These are phyloP conservation scores for Ceratobasidium theobromae DNA, from an alignment of 1,284 basidiomycete species.

Conservation along the genomic window DNA sequence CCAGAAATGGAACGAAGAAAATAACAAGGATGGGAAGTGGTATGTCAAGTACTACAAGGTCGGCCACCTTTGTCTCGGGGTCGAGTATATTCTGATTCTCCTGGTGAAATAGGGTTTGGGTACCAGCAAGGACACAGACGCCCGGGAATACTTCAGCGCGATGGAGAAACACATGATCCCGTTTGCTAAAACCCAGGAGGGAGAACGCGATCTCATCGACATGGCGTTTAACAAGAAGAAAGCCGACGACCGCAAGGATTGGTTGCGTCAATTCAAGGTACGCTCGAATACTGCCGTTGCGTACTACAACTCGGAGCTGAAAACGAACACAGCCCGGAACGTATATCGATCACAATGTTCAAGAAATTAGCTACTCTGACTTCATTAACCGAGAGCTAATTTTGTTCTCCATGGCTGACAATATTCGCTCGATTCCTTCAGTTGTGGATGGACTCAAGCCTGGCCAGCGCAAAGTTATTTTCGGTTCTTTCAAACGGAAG, in stretches of 20 bases:
- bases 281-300: too few relatives aligned
- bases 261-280: conserved; percentile 91
- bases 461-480: conserved; percentile 98
- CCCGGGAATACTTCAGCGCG: conserved; percentile 89
- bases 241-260: conserved; percentile 98
- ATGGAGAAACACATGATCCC: conserved; percentile 95
- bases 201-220: conserved; percentile 89
- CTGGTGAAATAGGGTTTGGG: conserved; percentile 77
- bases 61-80: conserved; percentile 37
- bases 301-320: too few relatives aligned
- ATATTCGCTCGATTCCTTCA: conserved; percentile 93
- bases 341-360: conserved; percentile 86
- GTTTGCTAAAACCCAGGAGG: conserved; percentile 79
- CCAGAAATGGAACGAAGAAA: conserved; percentile 85
- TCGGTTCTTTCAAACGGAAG: conserved; percentile 94
- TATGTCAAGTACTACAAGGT: conserved; percentile 96
- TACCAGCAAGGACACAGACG: conserved; percentile 86
- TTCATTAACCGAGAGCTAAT: conserved; percentile 99
- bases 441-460: conserved; percentile 96
- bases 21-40: conserved; percentile 84
- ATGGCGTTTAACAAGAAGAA: conserved; percentile 99
- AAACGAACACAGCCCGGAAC: conserved; percentile 99
- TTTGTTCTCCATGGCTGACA: conserved; percentile 99
- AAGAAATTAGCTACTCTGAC: conserved; percentile 85
- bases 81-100: not conserved